phyloP scores from a whole-genome alignment of 2,329 filamentous ascomycete species.

The Alternaria sp. region DNA sequence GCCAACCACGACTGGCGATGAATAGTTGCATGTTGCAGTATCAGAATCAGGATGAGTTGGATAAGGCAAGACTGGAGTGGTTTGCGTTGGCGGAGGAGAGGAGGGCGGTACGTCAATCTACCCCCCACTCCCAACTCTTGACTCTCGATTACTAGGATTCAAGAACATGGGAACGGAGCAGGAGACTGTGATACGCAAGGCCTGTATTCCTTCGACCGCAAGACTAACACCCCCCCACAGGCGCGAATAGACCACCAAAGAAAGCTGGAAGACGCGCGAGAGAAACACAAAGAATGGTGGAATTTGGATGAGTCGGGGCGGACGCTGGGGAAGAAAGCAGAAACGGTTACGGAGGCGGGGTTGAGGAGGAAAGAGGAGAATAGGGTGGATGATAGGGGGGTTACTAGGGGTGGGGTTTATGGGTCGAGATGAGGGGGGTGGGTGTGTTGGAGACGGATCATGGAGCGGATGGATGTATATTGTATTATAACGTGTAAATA shows the following conservation, averaged over 20 bases:
- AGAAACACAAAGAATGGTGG: slow-evolving; percentile 61
- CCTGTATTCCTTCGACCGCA: no score
- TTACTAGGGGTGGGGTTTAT: slow-evolving; percentile 26
- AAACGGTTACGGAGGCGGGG: slow-evolving; percentile 1
- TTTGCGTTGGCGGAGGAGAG: slow-evolving; percentile 79
- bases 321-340: slow-evolving; percentile 31
- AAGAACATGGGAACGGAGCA: no score
- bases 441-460: background rate
- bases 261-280: slow-evolving; percentile 54
- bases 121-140: no score
- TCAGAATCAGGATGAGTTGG: slow-evolving; percentile 83
- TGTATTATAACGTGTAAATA: slow-evolving; percentile 23
- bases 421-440: background rate
- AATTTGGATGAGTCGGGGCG: slow-evolving; percentile 50
- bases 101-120: slow-evolving; percentile 44
- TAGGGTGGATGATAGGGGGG: slow-evolving; percentile 24
- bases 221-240: no score
- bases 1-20: slow-evolving; percentile 80
- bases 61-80: slow-evolving; percentile 92
- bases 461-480: background rate
- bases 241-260: slow-evolving; percentile 66
- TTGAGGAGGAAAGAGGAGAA: slow-evolving; percentile 23
- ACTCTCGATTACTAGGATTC: no score
- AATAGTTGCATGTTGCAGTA: slow-evolving; percentile 91
- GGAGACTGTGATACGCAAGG: no score